phyloP scores from a whole-genome alignment of 1,284 basidiomycete species.

The Malassezia arunalokei region DNA sequence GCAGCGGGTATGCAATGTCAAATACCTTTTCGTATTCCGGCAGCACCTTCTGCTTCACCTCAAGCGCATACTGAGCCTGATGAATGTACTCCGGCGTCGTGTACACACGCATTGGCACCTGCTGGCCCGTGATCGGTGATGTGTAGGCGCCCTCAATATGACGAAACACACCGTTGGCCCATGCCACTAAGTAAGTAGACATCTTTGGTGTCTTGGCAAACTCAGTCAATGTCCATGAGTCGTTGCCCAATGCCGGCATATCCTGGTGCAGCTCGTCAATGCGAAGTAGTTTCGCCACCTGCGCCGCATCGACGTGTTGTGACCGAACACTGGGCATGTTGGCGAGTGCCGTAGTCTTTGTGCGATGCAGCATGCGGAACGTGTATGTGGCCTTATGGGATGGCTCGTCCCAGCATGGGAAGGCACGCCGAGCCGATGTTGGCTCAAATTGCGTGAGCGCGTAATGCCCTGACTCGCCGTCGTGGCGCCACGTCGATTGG shows the following conservation, averaged over 20 bases:
- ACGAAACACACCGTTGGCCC: conserved; percentile 69
- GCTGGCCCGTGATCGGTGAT: conserved; percentile 67
- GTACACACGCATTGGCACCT: conserved; percentile 71
- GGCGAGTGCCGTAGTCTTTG: conserved; percentile 55
- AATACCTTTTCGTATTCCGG: conserved; percentile 79
- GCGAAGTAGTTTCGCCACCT: conserved; percentile 16
- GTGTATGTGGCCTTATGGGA: conserved; percentile 72
- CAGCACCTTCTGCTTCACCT: conserved; percentile 70
- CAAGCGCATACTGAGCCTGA: conserved; percentile 63
- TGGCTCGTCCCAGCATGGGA: conserved; percentile 76
- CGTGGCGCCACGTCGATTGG: conserved; percentile 34
- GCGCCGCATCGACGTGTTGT: conserved; percentile 5
- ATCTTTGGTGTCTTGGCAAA: conserved; percentile 50
- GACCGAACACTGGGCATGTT: conserved; percentile 56
- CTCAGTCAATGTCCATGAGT: conserved; percentile 33
- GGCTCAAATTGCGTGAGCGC: conserved; percentile 53
- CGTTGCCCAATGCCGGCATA: conserved; percentile 49
- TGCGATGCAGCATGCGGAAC: conserved; percentile 69
- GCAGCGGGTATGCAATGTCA: conserved; percentile 74
- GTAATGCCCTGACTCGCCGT: conserved; percentile 45
- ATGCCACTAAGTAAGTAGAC: conserved; percentile 81
- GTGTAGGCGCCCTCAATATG: conserved; percentile 63
- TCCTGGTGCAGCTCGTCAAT: conserved; percentile 56
- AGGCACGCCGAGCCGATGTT: conserved; percentile 60
- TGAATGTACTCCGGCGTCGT: conserved; percentile 66